Base-by-base conservation (phyloP, 148 eudicot genomes). In the Rhododendron mucronatum region DNA sequence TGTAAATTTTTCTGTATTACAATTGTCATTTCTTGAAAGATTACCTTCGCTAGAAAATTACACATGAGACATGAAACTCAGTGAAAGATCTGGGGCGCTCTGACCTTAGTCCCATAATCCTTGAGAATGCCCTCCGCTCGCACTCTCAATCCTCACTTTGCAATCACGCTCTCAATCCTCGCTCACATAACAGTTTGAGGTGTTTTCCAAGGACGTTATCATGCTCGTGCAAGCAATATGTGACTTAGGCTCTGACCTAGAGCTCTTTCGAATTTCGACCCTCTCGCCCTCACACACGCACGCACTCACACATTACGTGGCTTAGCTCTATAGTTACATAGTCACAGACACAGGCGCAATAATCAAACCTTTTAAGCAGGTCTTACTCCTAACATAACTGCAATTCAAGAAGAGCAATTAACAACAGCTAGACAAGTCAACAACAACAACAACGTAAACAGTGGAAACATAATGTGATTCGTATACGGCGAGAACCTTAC, bases 401-500 rank as follows among this genome's bases (percentile, higher is more conserved):
- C 37, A 45, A 23, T 63, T 83, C 51, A 28, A 74, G 81, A 44
- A 12, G 57, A 0, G 59, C 15, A 61, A 16, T 23, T 41, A 57
- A n/a, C 28, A 41, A 12, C n/a, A 37, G 85, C 26, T 26, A 53
- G 45, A 21, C 13, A 7, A 35, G 6, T 33, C 39, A 55, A 45
- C 61, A 55, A 2, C 53, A n/a, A 7, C 26, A 45, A 12, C 28
- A 35, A 71, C 35, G 33, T 16, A 78, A 15, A 47, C 15, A 20
- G 30, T n/a, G 30, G 23, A 67, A 28, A 13, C 14, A 15, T 33
- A 35, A 26, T 41, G 13, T 26, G 47, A 35, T 53, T 8, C 4
- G 23, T 23, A 80, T 41, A 75, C 20, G 14, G 73, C 59, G 59
- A 80, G 82, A 90, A 80, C 51, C 97, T 91, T 95, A 96, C 99